A percentile compares a stretch with the other conserved stretches of the same genome.
phyloP scores from a whole-genome alignment of 1,284 basidiomycete genomes.

The Papiliotrema flavescens region DNA sequence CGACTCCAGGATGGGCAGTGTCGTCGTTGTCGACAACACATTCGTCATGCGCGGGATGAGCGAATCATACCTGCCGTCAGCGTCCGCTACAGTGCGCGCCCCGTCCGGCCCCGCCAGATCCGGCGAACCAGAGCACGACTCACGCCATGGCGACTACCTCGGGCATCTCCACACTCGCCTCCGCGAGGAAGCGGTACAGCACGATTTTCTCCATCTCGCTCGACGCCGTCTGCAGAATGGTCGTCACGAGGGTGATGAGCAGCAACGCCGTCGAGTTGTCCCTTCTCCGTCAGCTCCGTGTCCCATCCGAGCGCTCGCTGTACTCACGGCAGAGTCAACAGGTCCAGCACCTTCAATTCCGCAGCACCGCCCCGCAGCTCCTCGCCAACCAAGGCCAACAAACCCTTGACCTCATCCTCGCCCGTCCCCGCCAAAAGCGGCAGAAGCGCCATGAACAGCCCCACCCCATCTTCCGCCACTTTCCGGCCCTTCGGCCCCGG shows the following conservation, averaged over 20 bases:
- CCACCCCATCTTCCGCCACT: conserved; percentile 57
- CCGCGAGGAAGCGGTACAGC: conserved; percentile 69
- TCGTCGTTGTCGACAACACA: conserved; percentile 69
- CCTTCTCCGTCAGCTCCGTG: conserved; percentile 11
- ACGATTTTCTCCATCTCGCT: conserved; percentile 77
- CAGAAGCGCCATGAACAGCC: conserved; percentile 76
- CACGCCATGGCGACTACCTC: conserved; percentile 71
- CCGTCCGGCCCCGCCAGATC: not conserved
- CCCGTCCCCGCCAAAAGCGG: conserved; percentile 60
- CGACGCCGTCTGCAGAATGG: conserved; percentile 67
- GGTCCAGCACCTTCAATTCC: conserved; percentile 52
- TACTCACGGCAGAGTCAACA: conserved; percentile 41
- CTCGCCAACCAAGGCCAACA: conserved; percentile 62
- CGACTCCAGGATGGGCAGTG: conserved; percentile 65
- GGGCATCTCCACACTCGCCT: conserved; percentile 67
- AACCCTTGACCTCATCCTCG: conserved; percentile 54
- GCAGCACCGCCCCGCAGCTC: conserved; percentile 53
- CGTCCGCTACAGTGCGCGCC: conserved; percentile 11
- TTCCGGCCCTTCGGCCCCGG: conserved; percentile 48
- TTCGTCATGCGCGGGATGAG: conserved; percentile 74
- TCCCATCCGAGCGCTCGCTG: not conserved
- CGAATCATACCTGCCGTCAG: conserved; percentile 62
- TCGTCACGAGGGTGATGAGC: conserved; percentile 67
- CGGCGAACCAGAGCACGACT: conserved; percentile 48
- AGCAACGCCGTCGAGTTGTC: conserved; percentile 68